A percentile compares a stretch with the other conserved stretches of the same genome.
Evolutionary conservation across 192 early-diverging fungal species (phyloP).

Genomic region (Gonapodya prolifera): DNA sequence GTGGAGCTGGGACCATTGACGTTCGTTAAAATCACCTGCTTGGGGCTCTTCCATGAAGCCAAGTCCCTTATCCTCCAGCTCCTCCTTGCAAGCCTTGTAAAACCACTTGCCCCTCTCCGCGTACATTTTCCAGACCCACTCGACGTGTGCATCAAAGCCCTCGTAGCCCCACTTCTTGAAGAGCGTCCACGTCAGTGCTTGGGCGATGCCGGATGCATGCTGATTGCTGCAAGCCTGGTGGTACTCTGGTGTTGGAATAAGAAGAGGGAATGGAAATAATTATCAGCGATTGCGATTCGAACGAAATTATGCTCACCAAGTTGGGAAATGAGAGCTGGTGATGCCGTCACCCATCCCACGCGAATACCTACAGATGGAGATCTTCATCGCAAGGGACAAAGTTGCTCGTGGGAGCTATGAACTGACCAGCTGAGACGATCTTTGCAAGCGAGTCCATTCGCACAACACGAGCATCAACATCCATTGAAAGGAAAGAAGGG

Average conservation of each 20-base stretch:
- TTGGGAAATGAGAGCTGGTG: background rate
- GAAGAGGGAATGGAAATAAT: background rate
- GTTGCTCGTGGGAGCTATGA: too few species aligned
- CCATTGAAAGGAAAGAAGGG: slow-evolving; percentile 78
- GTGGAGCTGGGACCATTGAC: too few species aligned
- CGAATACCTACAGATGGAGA: slow-evolving; percentile 51
- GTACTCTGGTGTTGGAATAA: background rate
- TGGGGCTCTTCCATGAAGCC: background rate
- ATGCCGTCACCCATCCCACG: slow-evolving; percentile 46
- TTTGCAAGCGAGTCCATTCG: slow-evolving; percentile 90
- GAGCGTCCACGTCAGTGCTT: slow-evolving; percentile 17
- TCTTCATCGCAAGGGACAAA: too few species aligned
- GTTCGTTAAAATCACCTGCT: background rate
- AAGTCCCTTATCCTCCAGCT: slow-evolving; percentile 29
- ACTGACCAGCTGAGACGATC: slow-evolving; percentile 53
- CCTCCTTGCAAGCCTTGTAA: slow-evolving; percentile 38
- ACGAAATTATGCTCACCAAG: background rate
- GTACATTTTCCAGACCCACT: slow-evolving; percentile 62
- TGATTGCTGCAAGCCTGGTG: background rate
- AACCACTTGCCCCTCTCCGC: slow-evolving; percentile 56
- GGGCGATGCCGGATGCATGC: background rate
- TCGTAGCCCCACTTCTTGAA: slow-evolving; percentile 55
- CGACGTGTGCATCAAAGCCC: slow-evolving; percentile 64
- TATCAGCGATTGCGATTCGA: background rate
- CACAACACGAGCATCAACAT: slow-evolving; percentile 75